Conservation (phyloP, 176 grass and related monocot genomes). For the Musa acuminata region DNA sequence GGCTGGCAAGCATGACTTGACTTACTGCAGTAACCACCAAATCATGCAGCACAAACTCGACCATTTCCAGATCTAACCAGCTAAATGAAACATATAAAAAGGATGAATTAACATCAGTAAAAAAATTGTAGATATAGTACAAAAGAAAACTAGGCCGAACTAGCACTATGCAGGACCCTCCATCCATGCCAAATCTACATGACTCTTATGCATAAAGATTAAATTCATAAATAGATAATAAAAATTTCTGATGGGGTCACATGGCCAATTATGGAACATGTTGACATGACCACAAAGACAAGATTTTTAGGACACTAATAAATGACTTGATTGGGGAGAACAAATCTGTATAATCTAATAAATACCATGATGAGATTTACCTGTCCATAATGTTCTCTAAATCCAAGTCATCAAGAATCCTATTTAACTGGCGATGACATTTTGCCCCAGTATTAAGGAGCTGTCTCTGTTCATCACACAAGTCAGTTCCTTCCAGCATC, state of each 20-base stretch:
- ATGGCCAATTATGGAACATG: no score
- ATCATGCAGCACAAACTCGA: conserved; percentile 66
- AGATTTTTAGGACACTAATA: no score
- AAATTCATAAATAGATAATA: no score
- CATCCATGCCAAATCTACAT: no score
- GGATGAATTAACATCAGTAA: background rate
- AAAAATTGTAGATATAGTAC: no score
- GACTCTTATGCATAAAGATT: no score
- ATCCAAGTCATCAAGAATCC: conserved; percentile 75
- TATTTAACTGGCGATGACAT: conserved; percentile 71
- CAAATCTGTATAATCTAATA: background rate
- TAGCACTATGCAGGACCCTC: no score
- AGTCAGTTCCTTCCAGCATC: conserved; percentile 43
- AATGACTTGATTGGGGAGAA: background rate
- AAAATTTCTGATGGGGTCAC: no score
- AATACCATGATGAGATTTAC: conserved; percentile 24
- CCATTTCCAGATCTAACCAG: conserved; percentile 88
- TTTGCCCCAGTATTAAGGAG: conserved; percentile 39
- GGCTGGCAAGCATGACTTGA: conserved; percentile 60
- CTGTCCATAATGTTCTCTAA: conserved; percentile 68
- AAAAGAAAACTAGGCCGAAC: background rate
- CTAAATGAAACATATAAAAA: conserved; percentile 33
- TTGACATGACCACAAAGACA: no score
- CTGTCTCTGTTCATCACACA: conserved; percentile 66
- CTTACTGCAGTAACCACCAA: conserved; percentile 67